These are phyloP conservation scores for Fusarium pseudoanthophilum DNA, from an alignment of 2,329 filamentous ascomycete species.

Conservation along the genomic window DNA sequence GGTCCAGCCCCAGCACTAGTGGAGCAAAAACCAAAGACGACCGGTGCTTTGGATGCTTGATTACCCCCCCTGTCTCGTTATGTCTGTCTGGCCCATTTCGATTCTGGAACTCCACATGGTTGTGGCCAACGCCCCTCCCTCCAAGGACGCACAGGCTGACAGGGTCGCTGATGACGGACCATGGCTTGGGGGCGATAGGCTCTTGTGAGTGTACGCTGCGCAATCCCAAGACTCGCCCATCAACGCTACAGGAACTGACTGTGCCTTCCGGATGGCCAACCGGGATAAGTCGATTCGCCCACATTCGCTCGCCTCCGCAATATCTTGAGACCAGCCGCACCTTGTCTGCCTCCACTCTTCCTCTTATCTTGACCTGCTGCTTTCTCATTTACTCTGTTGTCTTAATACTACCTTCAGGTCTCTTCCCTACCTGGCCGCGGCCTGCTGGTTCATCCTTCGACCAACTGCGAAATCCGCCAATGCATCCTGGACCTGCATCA, in stretches of 20 bases:
- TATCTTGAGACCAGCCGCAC: slow-evolving; percentile 46
- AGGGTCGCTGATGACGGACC: slow-evolving; percentile 36
- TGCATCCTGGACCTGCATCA: neutral
- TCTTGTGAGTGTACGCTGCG: slow-evolving; percentile 18
- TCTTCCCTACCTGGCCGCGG: neutral
- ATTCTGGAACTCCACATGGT: slow-evolving; percentile 35
- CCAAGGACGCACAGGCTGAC: slow-evolving; percentile 18
- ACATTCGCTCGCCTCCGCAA: slow-evolving; percentile 45
- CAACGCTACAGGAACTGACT: slow-evolving; percentile 27
- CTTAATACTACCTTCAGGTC: slow-evolving; percentile 26
- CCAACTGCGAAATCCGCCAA: slow-evolving; percentile 6
- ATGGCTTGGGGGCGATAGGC: slow-evolving; percentile 34
- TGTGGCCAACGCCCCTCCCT: slow-evolving; percentile 38
- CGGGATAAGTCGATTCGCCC: slow-evolving; percentile 41
- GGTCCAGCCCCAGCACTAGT: slow-evolving; percentile 26
- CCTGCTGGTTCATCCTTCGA: slow-evolving; percentile 10
- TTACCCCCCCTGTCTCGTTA: slow-evolving; percentile 12
- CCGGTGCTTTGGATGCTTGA: slow-evolving; percentile 22
- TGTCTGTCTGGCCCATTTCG: slow-evolving; percentile 32
- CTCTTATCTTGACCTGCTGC: slow-evolving; percentile 36
- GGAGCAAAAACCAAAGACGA: slow-evolving; percentile 27
- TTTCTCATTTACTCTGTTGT: slow-evolving; percentile 24
- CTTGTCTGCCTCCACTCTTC: slow-evolving; percentile 41
- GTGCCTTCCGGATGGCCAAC: slow-evolving; percentile 36
- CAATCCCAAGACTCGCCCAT: slow-evolving; percentile 35